Evolutionary conservation across 2,329 filamentous ascomycete species (phyloP).

Genomic region (Calonectria pteridis): DNA sequence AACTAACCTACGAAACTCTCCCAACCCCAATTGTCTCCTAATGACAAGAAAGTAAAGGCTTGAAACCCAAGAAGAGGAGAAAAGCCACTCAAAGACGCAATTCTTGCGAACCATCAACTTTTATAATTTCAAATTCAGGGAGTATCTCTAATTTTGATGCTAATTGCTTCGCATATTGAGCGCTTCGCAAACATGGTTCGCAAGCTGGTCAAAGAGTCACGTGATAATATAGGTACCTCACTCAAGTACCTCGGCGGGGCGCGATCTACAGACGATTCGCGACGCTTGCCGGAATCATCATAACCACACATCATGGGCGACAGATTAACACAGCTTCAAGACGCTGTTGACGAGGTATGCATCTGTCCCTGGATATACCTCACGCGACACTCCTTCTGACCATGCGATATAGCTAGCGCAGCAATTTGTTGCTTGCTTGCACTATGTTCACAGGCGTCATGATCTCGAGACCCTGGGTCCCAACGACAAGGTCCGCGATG

Average conservation of each 20-base stretch:
- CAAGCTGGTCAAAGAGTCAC: background rate
- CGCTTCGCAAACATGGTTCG: background rate
- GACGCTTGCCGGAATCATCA: slow-evolving; percentile 11
- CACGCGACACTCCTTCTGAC: slow-evolving; percentile 11
- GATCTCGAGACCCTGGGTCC: slow-evolving; percentile 71
- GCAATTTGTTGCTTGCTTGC: slow-evolving; percentile 76
- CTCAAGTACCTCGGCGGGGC: background rate
- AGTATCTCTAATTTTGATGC: background rate
- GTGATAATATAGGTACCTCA: background rate
- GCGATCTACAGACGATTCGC: background rate
- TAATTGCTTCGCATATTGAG: background rate
- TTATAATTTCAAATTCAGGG: background rate
- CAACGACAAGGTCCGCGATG: slow-evolving; percentile 69
- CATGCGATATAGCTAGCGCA: slow-evolving; percentile 68
- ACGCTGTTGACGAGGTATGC: slow-evolving; percentile 83
- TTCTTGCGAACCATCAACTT: background rate
- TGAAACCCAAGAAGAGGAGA: background rate
- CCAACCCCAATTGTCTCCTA: background rate
- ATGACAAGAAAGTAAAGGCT: background rate
- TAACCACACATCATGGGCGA: slow-evolving; percentile 71
- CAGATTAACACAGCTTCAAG: slow-evolving; percentile 85
- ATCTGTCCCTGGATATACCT: background rate
- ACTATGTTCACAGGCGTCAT: slow-evolving; percentile 77
- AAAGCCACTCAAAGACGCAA: background rate
- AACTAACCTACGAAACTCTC: background rate